Evolutionary conservation across 2,329 filamentous ascomycete species (phyloP).

Genomic region (Sporothrix pseudoabietina): DNA sequence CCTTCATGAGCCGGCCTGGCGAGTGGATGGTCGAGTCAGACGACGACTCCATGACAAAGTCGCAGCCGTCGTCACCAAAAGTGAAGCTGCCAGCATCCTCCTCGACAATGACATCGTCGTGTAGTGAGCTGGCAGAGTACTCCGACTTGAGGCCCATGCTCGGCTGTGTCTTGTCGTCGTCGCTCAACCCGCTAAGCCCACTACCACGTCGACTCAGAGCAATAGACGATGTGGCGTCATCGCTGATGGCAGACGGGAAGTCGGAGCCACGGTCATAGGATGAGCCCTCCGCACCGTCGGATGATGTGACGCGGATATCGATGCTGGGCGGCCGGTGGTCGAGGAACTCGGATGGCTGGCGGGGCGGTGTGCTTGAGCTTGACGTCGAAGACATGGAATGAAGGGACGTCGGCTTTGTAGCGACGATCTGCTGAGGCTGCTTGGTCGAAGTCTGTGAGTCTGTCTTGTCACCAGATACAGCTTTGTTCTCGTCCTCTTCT

Average conservation of each 20-base stretch:
- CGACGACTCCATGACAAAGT: slow-evolving; percentile 39
- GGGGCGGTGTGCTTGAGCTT: slow-evolving; percentile 26
- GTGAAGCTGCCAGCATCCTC: slow-evolving; percentile 47
- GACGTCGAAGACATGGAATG: slow-evolving; percentile 21
- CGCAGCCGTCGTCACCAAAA: slow-evolving; percentile 33
- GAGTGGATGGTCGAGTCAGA: slow-evolving; percentile 51
- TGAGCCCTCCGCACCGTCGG: slow-evolving; percentile 24
- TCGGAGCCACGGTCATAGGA: slow-evolving; percentile 22
- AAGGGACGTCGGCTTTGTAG: slow-evolving; percentile 22
- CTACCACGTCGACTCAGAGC: slow-evolving; percentile 51
- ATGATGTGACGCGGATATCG: slow-evolving; percentile 35
- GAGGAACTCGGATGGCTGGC: not conserved
- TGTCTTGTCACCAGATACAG: not conserved
- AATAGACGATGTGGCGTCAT: slow-evolving; percentile 34
- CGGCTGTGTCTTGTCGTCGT: slow-evolving; percentile 44
- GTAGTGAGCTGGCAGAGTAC: slow-evolving; percentile 53
- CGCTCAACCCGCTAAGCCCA: slow-evolving; percentile 51
- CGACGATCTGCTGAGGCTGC: slow-evolving; percentile 6
- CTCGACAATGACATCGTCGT: slow-evolving; percentile 55
- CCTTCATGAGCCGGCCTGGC: slow-evolving; percentile 46
- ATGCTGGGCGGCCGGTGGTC: slow-evolving; percentile 32
- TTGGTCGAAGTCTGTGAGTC: not conserved
- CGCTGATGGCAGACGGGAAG: slow-evolving; percentile 24
- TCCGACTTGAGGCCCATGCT: slow-evolving; percentile 51
- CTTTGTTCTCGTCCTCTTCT: slow-evolving; percentile 51